Percentiles rank a stretch among this genome's conserved stretches.
phyloP scores from a whole-genome alignment of 768 basidiomycete species.

The Hericium erinaceus region DNA sequence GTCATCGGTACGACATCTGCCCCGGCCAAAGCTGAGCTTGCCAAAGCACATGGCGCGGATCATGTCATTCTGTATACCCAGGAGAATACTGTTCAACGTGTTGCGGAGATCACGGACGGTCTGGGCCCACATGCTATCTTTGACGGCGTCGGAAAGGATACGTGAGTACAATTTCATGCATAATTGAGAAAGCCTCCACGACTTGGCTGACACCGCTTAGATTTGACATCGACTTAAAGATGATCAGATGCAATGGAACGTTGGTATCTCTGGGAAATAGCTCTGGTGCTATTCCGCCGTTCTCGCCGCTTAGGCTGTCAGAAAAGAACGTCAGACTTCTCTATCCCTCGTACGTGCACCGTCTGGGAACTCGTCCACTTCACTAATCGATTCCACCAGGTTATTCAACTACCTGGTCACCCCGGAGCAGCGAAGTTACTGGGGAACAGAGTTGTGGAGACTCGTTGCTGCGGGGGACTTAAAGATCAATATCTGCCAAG shows the following conservation, averaged over 20 bases:
- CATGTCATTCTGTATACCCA: constrained; percentile 78
- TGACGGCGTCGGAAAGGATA: constrained; percentile 95
- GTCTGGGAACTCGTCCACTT: background rate
- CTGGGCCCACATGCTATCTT: constrained; percentile 80
- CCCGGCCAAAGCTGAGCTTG: constrained; percentile 71
- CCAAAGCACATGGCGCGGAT: constrained; percentile 70
- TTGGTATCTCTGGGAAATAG: constrained; percentile 89
- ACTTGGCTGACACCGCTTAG: constrained; percentile 24
- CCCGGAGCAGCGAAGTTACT: constrained; percentile 59
- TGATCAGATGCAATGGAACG: constrained; percentile 81
- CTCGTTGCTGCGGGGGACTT: constrained; percentile 50
- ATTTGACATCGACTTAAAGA: constrained; percentile 73
- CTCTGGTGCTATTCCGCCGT: constrained; percentile 72
- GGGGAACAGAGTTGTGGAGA: constrained; percentile 55
- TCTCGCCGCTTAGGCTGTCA: constrained; percentile 61
- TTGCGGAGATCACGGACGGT: constrained; percentile 67
- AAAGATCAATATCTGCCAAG: constrained; percentile 60
- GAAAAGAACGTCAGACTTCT: constrained; percentile 77
- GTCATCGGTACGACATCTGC: constrained; percentile 94
- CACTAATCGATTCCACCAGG: constrained; percentile 29
- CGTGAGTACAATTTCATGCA: constrained; percentile 31
- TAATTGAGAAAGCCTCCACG: too few relatives aligned
- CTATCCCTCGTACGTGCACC: constrained; percentile 54
- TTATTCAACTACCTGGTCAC: constrained; percentile 67
- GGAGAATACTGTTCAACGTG: constrained; percentile 66